Conservation (phyloP, 495 filamentous ascomycete genomes). For the Talaromyces nanjingensis region DNA sequence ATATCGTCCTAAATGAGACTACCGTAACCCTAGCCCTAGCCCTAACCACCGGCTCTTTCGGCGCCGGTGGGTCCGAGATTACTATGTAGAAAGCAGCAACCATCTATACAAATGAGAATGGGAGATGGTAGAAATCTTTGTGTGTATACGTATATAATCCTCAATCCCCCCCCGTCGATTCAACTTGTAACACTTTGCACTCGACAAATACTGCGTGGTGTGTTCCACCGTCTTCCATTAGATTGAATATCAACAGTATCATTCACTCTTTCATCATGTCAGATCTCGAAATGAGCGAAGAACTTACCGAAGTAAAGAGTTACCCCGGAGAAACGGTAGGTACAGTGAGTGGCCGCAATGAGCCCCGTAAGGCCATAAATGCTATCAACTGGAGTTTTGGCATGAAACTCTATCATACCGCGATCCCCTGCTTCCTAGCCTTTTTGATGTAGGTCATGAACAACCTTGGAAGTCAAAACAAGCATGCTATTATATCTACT, state of each 20-base stretch:
- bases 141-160: neutral
- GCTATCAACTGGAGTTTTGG: constrained; percentile 1
- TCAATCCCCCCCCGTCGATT: neutral
- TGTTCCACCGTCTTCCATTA: neutral
- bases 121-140: neutral
- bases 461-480: neutral
- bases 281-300: neutral
- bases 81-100: neutral
- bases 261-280: neutral
- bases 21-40: neutral
- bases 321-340: neutral
- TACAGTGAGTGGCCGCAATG: neutral
- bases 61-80: neutral
- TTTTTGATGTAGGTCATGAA: constrained; percentile 7
- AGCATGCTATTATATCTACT: neutral
- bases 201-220: neutral
- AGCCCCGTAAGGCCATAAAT: neutral
- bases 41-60: neutral
- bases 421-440: constrained; percentile 5
- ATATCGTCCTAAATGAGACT: neutral
- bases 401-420: constrained; percentile 5
- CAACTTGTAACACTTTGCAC: neutral
- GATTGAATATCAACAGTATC: neutral
- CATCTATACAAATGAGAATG: neutral
- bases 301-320: neutral